Base-by-base conservation (phyloP, 345 rosid genomes). In the Fremontodendron californicum region DNA sequence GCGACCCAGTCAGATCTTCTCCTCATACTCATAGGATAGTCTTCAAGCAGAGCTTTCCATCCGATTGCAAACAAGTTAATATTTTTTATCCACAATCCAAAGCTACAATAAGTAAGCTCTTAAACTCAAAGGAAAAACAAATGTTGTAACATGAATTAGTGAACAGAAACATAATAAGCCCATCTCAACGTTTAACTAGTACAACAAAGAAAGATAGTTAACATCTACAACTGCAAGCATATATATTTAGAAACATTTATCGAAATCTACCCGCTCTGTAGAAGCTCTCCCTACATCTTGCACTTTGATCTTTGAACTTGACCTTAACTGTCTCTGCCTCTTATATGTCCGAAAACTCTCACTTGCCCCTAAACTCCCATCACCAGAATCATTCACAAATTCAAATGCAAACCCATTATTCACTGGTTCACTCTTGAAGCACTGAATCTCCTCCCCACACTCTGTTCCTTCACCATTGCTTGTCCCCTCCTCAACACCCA, bases 281-380 rank as follows among this genome's bases (percentile, higher is more conserved):
- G 86, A 84, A 77, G 75, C 40, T 70, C 79, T 84, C 57, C 75
- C 84, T 55, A 81, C 83, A 64, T 74, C 84, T 9, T 62, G 82
- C 84, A 67, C 68, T 71, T 84, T 85, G 25, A 79, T 63, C 60
- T 78, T 88, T 9, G 89, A 85, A 77, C 82, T 75, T 18, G 83
- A 81, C 62, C 78, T 82, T 21, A 75, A 78, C 42, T 55, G 80
- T 85, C 82, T 92, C 40, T 94, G 85, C 82, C 99, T 89, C 91
- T 92, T 96, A 83, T 92, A 93, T 9, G 92, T 90, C 67, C 76
- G 89, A 21, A 92, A 37, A 49, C 78, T 79, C 75, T 81, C 88
- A 61, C 82, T 68, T 58, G 71, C 83, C 31, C 84, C 82, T 1
- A 88, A 87, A 75, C 85, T 81, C 43, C 84, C 83, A 40, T 86